Evolutionary conservation across 805 yeast genomes (phyloP).

Genomic region (Suhomyces xylopsoci): DNA sequence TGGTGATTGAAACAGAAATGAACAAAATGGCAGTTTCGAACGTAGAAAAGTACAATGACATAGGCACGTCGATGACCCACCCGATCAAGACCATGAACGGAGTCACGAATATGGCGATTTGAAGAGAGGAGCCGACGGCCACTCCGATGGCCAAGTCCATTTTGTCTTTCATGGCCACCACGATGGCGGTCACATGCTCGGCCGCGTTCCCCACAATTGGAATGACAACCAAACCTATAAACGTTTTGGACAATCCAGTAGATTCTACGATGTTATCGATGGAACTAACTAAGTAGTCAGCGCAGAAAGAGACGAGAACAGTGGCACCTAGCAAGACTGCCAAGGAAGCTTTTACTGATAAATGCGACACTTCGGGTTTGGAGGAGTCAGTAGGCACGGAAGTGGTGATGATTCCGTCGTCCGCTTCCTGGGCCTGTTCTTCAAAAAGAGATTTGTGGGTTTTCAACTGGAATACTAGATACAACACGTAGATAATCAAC

Average conservation of each 20-base stretch:
- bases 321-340: conserved; percentile 62
- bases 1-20: conserved; percentile 83
- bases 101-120: conserved; percentile 91
- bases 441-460: conserved; percentile 82
- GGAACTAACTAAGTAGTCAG: conserved; percentile 90
- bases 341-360: conserved; percentile 55
- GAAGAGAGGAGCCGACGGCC: conserved; percentile 93
- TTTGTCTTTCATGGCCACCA: conserved; percentile 92
- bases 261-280: conserved; percentile 84
- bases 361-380: conserved; percentile 29
- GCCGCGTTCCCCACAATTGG: conserved; percentile 99
- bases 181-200: conserved; percentile 94
- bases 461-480: conserved; percentile 80
- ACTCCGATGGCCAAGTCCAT: conserved; percentile 98
- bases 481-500: conserved; percentile 72
- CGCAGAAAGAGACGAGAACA: conserved; percentile 79
- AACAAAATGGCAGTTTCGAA: conserved; percentile 93
- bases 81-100: conserved; percentile 93
- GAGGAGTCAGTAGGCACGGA: conserved; percentile 20
- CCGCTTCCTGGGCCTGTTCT: conserved; percentile 31
- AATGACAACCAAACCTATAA: conserved; percentile 87
- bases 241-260: conserved; percentile 89
- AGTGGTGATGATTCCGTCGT: conserved; percentile 37
- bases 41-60: conserved; percentile 87
- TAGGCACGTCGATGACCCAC: conserved; percentile 88